Conservation (phyloP, 2,329 filamentous ascomycete genomes). For the Falciphora oryzae region DNA sequence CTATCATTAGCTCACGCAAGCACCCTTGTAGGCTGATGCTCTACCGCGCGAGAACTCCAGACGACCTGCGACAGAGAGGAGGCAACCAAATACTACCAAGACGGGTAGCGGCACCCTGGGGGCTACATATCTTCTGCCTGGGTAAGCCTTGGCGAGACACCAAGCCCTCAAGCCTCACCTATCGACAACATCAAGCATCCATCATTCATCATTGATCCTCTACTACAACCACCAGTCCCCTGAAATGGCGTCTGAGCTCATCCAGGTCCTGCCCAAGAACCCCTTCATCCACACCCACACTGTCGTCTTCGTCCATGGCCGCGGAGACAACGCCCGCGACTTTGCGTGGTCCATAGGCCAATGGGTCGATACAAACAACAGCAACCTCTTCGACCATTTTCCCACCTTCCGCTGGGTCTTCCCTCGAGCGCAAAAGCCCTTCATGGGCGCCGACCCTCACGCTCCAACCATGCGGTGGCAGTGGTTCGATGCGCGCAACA, state of each 20-base stretch:
- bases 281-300: conserved; percentile 35
- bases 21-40: no score
- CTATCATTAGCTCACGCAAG: no score
- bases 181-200: no score
- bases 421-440: conserved; percentile 28
- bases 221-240: neutral
- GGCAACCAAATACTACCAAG: no score
- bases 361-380: conserved; percentile 23
- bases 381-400: conserved; percentile 31
- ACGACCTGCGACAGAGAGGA: no score
- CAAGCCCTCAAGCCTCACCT: no score
- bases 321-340: conserved; percentile 30
- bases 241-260: neutral
- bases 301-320: conserved; percentile 38
- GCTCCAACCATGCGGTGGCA: conserved; percentile 18
- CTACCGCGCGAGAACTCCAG: no score
- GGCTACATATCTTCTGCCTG: no score
- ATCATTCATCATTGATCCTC: no score
- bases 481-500: conserved; percentile 46
- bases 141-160: no score
- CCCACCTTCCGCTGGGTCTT: conserved; percentile 45
- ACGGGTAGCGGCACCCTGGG: no score
- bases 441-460: neutral
- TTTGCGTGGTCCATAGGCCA: conserved; percentile 26
- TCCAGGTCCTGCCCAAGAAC: conserved; percentile 11